Conservation (phyloP, 2,329 filamentous ascomycete species). For the Fusarium cicatricum region DNA sequence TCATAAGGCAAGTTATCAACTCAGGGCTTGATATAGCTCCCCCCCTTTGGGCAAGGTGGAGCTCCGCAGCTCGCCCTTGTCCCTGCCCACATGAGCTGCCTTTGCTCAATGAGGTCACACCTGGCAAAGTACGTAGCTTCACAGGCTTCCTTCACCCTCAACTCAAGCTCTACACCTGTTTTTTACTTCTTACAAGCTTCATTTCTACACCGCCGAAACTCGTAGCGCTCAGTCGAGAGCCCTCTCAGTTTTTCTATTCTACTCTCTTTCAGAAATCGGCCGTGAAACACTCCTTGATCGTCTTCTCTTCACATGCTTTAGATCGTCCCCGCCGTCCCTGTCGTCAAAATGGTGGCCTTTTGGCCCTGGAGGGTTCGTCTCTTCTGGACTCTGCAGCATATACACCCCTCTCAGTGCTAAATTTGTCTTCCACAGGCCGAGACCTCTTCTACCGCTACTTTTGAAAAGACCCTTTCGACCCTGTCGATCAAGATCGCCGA, state of each 20-base stretch:
- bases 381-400: neutral
- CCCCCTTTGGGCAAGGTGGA: neutral
- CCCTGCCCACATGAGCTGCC: slow-evolving; percentile 7
- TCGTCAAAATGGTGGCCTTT: slow-evolving; percentile 74
- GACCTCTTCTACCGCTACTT: slow-evolving; percentile 84
- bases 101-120: slow-evolving; percentile 8
- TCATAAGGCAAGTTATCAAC: no score
- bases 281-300: neutral
- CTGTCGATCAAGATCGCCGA: slow-evolving; percentile 84
- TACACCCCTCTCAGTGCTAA: slow-evolving; percentile 17
- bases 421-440: slow-evolving; percentile 65
- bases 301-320: slow-evolving; percentile 21
- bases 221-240: slow-evolving; percentile 8
- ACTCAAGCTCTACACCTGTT: no score
- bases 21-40: no score
- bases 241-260: neutral
- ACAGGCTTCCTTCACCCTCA: neutral
- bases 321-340: neutral
- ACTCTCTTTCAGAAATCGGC: neutral
- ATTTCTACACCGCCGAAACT: neutral
- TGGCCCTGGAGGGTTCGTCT: slow-evolving; percentile 82
- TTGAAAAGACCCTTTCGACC: slow-evolving; percentile 87
- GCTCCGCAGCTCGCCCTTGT: neutral
- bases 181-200: neutral
- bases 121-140: slow-evolving; percentile 8